These are phyloP conservation scores for Rhododendron vialii DNA, from an alignment of 148 eudicot genomes.

Conservation along the genomic window DNA sequence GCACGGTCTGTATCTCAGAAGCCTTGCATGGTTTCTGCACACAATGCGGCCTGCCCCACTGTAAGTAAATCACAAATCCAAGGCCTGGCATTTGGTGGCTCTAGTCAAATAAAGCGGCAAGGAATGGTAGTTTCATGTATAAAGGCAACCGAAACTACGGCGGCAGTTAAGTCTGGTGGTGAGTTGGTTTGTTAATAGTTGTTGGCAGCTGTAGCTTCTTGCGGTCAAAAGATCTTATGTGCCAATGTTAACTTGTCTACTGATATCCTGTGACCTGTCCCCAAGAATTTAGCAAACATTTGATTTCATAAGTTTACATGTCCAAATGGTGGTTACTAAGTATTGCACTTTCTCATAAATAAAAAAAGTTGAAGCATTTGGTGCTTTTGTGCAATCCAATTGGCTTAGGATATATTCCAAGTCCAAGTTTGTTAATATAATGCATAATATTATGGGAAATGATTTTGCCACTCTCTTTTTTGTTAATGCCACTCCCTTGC, in stretches of 20 bases:
- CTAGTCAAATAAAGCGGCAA: slow-evolving; percentile 30
- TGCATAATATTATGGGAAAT: background rate
- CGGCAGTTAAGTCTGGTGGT: slow-evolving; percentile 52
- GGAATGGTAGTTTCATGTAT: slow-evolving; percentile 38
- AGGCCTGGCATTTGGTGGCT: slow-evolving; percentile 26
- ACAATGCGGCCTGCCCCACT: slow-evolving; percentile 24
- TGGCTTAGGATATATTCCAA: background rate
- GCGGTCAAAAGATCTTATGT: background rate
- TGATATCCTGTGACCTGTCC: background rate
- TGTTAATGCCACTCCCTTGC: too few relatives aligned
- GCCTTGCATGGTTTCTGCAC: slow-evolving; percentile 27
- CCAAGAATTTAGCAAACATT: background rate
- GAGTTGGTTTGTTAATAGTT: slow-evolving; percentile 16
- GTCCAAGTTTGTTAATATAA: background rate
- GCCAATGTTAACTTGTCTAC: background rate
- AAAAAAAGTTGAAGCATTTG: background rate
- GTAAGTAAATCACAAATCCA: slow-evolving; percentile 28
- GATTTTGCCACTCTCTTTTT: too few relatives aligned
- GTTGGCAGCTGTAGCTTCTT: background rate
- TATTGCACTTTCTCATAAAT: background rate
- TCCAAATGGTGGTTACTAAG: background rate
- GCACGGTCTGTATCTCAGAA: slow-evolving; percentile 34
- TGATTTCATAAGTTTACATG: background rate
- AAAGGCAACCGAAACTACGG: slow-evolving; percentile 45
- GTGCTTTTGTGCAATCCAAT: background rate